Percentiles rank a stretch among this genome's conserved stretches.
These are phyloP conservation scores for Parathielavia appendiculata DNA, from an alignment of 495 filamentous ascomycete genomes.

Conservation along the genomic window DNA sequence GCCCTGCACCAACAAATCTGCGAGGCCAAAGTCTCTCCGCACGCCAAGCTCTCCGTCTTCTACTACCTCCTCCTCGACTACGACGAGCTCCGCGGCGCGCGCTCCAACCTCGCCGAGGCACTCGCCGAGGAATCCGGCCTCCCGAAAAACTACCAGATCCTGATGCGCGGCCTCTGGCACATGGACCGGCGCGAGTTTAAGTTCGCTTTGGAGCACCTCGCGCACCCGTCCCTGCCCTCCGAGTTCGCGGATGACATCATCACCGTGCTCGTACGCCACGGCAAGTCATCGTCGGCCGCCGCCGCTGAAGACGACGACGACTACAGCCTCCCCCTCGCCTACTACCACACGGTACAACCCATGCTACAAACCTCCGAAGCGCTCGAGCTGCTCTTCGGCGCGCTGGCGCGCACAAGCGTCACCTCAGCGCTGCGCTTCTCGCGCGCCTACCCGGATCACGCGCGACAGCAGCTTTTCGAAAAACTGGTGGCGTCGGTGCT, in stretches of 20 bases:
- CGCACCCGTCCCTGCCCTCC: slow-evolving; percentile 68
- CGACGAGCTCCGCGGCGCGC: slow-evolving; percentile 45
- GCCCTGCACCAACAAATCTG: slow-evolving; percentile 61
- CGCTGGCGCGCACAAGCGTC: slow-evolving; percentile 60
- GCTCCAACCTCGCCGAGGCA: slow-evolving; percentile 46
- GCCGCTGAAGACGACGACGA: slow-evolving; percentile 48
- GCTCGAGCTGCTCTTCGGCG: slow-evolving; percentile 58
- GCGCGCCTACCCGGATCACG: slow-evolving; percentile 54
- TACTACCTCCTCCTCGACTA: slow-evolving; percentile 78
- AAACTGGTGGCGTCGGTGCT: slow-evolving; percentile 62
- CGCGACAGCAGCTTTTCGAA: slow-evolving; percentile 59
- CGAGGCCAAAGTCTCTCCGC: slow-evolving; percentile 51
- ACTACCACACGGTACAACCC: slow-evolving; percentile 67
- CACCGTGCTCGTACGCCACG: slow-evolving; percentile 56
- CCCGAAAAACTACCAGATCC: slow-evolving; percentile 64
- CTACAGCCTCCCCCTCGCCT: slow-evolving; percentile 63
- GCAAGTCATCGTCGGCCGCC: slow-evolving; percentile 34
- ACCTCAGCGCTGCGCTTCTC: slow-evolving; percentile 71
- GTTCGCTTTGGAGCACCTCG: slow-evolving; percentile 65
- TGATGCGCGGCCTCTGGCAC: slow-evolving; percentile 77
- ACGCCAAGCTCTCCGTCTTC: slow-evolving; percentile 71
- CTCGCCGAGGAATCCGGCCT: slow-evolving; percentile 47
- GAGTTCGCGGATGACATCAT: slow-evolving; percentile 80
- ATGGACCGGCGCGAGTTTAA: slow-evolving; percentile 67
- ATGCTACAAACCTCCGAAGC: slow-evolving; percentile 55